A percentile compares a stretch with the other conserved stretches of the same genome.
Conservation (phyloP, 306 rosid genomes). For the Cicer arietinum region DNA sequence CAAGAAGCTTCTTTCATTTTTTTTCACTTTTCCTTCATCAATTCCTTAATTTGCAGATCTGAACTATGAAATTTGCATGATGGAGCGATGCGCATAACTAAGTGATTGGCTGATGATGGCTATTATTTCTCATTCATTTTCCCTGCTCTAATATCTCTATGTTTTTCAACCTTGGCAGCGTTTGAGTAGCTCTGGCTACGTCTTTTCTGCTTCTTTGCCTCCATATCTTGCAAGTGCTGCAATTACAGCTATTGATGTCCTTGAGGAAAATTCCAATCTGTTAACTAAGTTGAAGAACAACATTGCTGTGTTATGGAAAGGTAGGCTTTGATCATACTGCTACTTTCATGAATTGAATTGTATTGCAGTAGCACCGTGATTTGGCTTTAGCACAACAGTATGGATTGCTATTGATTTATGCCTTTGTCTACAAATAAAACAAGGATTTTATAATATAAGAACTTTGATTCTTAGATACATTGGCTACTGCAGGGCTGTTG, state of each 20-base stretch:
- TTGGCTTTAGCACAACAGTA: conserved; percentile 16
- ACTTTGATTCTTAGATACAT: conserved; percentile 31
- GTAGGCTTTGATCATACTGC: conserved; percentile 54
- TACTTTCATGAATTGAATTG: conserved; percentile 8
- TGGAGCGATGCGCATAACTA: conserved; percentile 27
- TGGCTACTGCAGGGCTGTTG: conserved; percentile 71
- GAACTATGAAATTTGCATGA: conserved; percentile 22
- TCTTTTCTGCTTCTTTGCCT: conserved; percentile 97
- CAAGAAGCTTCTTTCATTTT: background rate
- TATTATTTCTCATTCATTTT: conserved; percentile 33
- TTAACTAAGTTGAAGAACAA: conserved; percentile 72
- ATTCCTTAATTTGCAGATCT: conserved; percentile 5
- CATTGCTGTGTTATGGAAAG: conserved; percentile 69
- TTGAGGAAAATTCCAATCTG: conserved; percentile 84
- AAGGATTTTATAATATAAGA: conserved; percentile 15
- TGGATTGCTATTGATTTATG: conserved; percentile 9
- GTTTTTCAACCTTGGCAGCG: conserved; percentile 66
- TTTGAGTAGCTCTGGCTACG: conserved; percentile 94
- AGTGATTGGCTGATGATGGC: conserved; percentile 35
- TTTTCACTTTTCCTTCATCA: conserved; percentile 21
- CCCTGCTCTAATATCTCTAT: conserved; percentile 41
- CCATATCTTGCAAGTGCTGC: conserved; percentile 98
- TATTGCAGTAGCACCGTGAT: conserved; percentile 26
- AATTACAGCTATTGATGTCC: conserved; percentile 79
- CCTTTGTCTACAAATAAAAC: conserved; percentile 14